A percentile compares a stretch with the other conserved stretches of the same genome.
phyloP scores from a whole-genome alignment of 441 rosid species.

The Aquilaria agallochum region DNA sequence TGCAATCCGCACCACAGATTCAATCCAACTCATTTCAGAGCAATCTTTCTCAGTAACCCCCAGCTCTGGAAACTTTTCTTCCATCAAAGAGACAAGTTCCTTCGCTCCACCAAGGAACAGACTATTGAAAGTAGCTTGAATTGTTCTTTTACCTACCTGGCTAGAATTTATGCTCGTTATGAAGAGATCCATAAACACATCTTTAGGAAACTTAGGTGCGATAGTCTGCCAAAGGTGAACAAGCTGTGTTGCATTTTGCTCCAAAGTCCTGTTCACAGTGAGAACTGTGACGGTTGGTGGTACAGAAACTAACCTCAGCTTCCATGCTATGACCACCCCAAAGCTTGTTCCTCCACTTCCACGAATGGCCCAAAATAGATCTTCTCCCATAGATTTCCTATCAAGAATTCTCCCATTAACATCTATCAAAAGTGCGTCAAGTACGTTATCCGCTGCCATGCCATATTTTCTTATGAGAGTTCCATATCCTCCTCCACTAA shows the following conservation, averaged over 20 bases:
- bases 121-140: background rate
- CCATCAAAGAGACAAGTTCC: background rate
- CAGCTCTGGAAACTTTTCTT: constrained; percentile 7
- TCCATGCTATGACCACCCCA: too few species aligned
- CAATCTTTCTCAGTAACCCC: background rate
- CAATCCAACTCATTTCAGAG: too few species aligned
- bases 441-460: background rate
- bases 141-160: background rate
- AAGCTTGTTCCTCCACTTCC: too few species aligned
- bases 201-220: constrained; percentile 4
- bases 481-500: too few species aligned
- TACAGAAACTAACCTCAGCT: too few species aligned
- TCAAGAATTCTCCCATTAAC: background rate
- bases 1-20: too few species aligned
- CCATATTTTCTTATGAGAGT: too few species aligned
- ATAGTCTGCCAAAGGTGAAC: constrained; percentile 3
- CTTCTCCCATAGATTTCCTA: background rate
- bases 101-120: constrained; percentile 12
- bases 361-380: background rate
- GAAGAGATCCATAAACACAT: background rate
- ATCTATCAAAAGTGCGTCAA: background rate
- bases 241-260: background rate
- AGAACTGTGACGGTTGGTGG: too few species aligned
- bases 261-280: background rate
- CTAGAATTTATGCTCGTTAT: background rate